Conservation (phyloP, 1,284 basidiomycete genomes). For the Papiliotrema terrestris region DNA sequence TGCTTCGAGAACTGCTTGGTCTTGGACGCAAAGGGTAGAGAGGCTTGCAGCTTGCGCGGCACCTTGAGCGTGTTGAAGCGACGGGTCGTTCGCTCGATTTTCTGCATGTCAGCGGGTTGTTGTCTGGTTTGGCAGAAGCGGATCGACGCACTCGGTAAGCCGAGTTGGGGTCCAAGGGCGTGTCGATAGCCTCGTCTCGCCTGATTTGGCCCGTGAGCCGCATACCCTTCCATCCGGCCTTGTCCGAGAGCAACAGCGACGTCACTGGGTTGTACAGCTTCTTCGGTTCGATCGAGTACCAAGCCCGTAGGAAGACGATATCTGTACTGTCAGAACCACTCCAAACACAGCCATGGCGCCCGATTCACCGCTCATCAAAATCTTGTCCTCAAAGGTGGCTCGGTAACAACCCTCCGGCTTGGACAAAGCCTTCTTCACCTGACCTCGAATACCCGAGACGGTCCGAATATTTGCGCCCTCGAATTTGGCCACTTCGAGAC, state of each 20-base stretch:
- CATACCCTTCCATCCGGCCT: conserved; percentile 84
- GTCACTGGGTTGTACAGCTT: conserved; percentile 97
- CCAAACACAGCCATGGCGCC: neutral
- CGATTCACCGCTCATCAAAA: conserved; percentile 83
- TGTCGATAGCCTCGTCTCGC: conserved; percentile 75
- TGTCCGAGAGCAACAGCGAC: conserved; percentile 77
- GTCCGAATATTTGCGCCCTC: conserved; percentile 95
- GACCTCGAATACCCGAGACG: conserved; percentile 92
- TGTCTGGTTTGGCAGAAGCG: neutral
- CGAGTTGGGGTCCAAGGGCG: conserved; percentile 78
- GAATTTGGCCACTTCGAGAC: conserved; percentile 95
- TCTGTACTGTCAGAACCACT: conserved; percentile 56
- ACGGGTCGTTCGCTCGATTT: conserved; percentile 70
- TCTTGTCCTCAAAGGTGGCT: conserved; percentile 97
- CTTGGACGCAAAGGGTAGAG: conserved; percentile 88
- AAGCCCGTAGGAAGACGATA: conserved; percentile 91
- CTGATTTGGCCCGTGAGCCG: conserved; percentile 90
- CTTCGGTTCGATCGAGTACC: conserved; percentile 93
- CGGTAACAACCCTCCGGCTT: conserved; percentile 95
- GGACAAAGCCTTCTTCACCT: conserved; percentile 90
- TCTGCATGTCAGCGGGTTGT: conserved; percentile 33
- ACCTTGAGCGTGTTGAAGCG: conserved; percentile 90
- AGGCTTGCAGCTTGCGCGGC: conserved; percentile 81
- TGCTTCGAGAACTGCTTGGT: conserved; percentile 78
- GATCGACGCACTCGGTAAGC: conserved; percentile 64